These are phyloP conservation scores for Cercospora berteroae DNA, from an alignment of 2,329 filamentous ascomycete species.

Conservation along the genomic window DNA sequence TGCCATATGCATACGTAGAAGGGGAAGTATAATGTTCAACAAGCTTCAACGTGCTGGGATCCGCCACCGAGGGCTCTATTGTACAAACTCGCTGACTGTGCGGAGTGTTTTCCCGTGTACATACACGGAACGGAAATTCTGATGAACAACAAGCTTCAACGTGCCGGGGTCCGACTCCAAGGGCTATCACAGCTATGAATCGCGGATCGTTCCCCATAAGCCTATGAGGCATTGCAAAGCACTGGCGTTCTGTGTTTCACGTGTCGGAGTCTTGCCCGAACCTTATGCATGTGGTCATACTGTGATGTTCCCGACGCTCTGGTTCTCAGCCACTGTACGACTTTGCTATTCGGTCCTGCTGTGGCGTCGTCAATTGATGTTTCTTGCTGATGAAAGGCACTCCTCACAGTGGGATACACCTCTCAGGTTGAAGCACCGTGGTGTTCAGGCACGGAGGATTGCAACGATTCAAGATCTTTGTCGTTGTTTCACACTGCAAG, in stretches of 20 bases:
- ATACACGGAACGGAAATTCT: background rate
- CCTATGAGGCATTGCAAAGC: background rate
- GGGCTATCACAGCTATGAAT: too few relatives aligned
- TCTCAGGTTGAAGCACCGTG: background rate
- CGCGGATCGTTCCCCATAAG: background rate
- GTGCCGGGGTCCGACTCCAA: background rate
- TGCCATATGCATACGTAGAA: background rate
- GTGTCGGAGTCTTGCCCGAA: background rate
- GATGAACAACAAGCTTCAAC: background rate
- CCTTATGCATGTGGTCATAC: background rate
- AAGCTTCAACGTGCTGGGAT: background rate
- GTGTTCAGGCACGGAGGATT: background rate
- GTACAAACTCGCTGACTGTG: background rate
- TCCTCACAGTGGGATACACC: background rate
- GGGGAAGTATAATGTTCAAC: background rate
- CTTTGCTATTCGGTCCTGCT: background rate
- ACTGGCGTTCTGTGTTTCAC: background rate
- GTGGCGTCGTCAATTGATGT: background rate
- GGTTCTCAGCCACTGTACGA: background rate
- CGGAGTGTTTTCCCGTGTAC: background rate
- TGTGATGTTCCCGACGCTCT: background rate
- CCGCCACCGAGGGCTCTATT: background rate
- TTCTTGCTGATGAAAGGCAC: too few relatives aligned
- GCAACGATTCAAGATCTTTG: background rate
- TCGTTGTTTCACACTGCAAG: background rate